Conservation (phyloP, 2,329 filamentous ascomycete species). For the Alternaria hordeiaustralica region DNA sequence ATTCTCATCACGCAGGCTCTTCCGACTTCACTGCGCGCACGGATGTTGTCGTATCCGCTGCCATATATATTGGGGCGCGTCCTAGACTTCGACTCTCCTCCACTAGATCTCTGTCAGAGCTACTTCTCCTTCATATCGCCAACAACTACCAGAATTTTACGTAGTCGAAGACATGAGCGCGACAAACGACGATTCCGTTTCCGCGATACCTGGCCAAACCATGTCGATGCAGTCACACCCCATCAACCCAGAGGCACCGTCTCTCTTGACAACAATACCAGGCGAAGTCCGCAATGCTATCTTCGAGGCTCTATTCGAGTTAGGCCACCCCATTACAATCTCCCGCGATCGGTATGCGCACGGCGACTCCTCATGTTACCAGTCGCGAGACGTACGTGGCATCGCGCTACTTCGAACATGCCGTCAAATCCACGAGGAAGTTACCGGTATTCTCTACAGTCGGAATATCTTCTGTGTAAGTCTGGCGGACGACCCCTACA, state of each 20-base stretch:
- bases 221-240: not conserved
- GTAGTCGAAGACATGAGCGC: not conserved
- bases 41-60: not conserved
- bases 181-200: not conserved
- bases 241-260: not conserved
- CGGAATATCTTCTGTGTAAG: not conserved
- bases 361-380: not conserved
- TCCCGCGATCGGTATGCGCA: not conserved
- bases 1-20: not conserved
- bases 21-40: not conserved
- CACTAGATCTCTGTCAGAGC: not conserved
- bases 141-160: not conserved
- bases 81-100: not conserved
- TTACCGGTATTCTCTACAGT: not conserved
- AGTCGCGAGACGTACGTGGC: not conserved
- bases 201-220: not conserved
- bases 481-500: not conserved
- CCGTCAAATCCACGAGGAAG: not conserved
- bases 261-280: not conserved
- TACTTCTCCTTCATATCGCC: not conserved
- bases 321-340: not conserved
- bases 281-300: not conserved
- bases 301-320: not conserved
- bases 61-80: not conserved
- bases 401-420: not conserved